Base-by-base conservation (phyloP, 176 grass and related monocot genomes). In the Phoenix roebelenii region DNA sequence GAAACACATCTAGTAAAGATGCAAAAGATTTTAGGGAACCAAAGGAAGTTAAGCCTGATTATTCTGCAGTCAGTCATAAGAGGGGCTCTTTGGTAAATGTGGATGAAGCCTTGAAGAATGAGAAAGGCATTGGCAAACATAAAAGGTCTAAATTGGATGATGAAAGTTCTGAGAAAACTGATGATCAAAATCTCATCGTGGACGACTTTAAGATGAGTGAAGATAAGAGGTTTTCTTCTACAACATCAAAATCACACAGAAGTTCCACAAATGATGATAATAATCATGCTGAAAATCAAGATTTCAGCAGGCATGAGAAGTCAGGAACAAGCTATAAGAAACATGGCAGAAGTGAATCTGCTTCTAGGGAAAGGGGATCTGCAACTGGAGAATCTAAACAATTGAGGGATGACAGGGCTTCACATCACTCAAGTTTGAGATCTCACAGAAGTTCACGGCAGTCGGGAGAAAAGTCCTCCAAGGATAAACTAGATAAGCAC, bases 391-490 rank as follows among this genome's bases (percentile, higher is more conserved):
- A 44, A 44, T 44, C 35, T 44, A 44, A 44, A 44, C 10, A 44
- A 1, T 9, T 12, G 9, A 44, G 35, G 35, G 35, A 44, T 44
- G 35, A 44, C 35, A 9, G n/a, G 19, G 18, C 20, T 49, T 83
- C 69, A 23, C 74, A 25, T 57, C 74, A 83, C 70, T 77, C 58
- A 24, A 74, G 59, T 74, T 74, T 59, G 57, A 74, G 65, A 70
- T 84, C 81, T 54, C 71, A 82, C 58, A 85, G 78, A 78, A 89
- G 73, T 54, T 90, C 78, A 54, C 76, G 58, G n/a, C 65, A 54
- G 77, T 65, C 51, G 5, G 32, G 67, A 25, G 80, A 84, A 70
- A 76, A 57, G 16, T 60, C 57, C 23, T 18, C 58, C 51, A 59
- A 18, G 51, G 68, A 73, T 74, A 56, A 18, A 59, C 24, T 39